phyloP scores from a whole-genome alignment of 192 early-diverging fungal species.

The Gigaspora rosea region DNA sequence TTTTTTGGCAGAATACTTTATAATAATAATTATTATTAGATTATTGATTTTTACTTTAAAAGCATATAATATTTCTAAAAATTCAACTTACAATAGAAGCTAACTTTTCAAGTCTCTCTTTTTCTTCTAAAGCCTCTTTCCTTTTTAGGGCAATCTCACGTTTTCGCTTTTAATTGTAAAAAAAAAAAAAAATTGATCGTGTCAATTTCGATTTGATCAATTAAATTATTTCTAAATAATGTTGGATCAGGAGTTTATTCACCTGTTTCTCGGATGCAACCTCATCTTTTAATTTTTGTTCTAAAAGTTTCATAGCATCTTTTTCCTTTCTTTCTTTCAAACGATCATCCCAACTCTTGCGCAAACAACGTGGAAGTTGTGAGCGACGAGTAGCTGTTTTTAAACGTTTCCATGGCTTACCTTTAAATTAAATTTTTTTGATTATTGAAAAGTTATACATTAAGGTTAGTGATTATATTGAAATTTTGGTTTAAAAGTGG shows the following conservation, averaged over 20 bases:
- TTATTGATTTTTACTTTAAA: not conserved
- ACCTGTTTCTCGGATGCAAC: constrained; percentile 1
- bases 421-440: constrained; percentile 5
- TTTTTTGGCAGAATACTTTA: constrained; percentile 29
- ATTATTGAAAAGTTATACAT: not conserved
- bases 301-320: constrained; percentile 38
- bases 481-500: no score
- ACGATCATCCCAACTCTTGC: constrained; percentile 40
- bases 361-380: constrained; percentile 41
- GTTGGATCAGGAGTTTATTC: not conserved
- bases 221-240: not conserved
- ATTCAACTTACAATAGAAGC: constrained; percentile 32
- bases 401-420: constrained; percentile 48
- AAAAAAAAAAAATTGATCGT: not conserved
- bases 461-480: no score
- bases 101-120: constrained; percentile 42
- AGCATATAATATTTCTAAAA: not conserved
- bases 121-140: constrained; percentile 46
- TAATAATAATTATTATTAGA: not conserved
- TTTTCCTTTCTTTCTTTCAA: constrained; percentile 45
- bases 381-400: constrained; percentile 43
- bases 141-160: constrained; percentile 44
- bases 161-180: constrained; percentile 35
- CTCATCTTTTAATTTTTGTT: constrained; percentile 30
- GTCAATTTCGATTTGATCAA: not conserved